Conservation (phyloP, 2,329 filamentous ascomycete genomes). For the Talaromyces sp. region DNA sequence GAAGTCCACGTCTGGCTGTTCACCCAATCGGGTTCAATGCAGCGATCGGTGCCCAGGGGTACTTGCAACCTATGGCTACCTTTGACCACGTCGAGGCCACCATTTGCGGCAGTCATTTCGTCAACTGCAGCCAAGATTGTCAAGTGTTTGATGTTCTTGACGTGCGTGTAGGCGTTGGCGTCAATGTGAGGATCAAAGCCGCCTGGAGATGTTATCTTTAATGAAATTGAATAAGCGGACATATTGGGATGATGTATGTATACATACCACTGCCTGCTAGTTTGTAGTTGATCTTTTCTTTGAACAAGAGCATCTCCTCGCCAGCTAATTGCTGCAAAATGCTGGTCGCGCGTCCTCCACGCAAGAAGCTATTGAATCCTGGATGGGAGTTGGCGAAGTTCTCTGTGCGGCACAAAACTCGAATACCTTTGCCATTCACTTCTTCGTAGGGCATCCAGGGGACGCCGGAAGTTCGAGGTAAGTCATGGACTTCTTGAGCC, state of each 20-base stretch:
- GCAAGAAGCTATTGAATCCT: constrained; percentile 40
- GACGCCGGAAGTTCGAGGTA: constrained; percentile 32
- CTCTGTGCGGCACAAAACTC: constrained; percentile 37
- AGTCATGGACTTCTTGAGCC: constrained; percentile 40
- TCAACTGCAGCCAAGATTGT: constrained; percentile 46
- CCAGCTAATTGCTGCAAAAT: constrained; percentile 38
- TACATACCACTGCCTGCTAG: constrained; percentile 40
- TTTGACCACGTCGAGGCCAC: constrained; percentile 46
- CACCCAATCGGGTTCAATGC: constrained; percentile 41
- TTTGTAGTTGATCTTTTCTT: constrained; percentile 51
- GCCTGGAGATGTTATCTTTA: constrained; percentile 17
- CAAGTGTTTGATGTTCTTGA: constrained; percentile 45
- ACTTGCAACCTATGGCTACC: constrained; percentile 42
- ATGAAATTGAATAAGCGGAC: no score
- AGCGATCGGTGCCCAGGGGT: constrained; percentile 37
- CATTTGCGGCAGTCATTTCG: constrained; percentile 39
- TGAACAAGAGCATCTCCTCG: constrained; percentile 47
- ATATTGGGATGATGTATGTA: no score
- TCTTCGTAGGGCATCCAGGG: constrained; percentile 41
- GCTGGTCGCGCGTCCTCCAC: constrained; percentile 33
- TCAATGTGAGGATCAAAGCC: constrained; percentile 47
- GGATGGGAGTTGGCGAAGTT: constrained; percentile 37
- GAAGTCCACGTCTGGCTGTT: constrained; percentile 37
- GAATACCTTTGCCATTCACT: constrained; percentile 34
- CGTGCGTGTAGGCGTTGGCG: constrained; percentile 47